These are phyloP conservation scores for Camptophora hylomeconis DNA, from an alignment of 2,329 filamentous ascomycete species.

Conservation along the genomic window DNA sequence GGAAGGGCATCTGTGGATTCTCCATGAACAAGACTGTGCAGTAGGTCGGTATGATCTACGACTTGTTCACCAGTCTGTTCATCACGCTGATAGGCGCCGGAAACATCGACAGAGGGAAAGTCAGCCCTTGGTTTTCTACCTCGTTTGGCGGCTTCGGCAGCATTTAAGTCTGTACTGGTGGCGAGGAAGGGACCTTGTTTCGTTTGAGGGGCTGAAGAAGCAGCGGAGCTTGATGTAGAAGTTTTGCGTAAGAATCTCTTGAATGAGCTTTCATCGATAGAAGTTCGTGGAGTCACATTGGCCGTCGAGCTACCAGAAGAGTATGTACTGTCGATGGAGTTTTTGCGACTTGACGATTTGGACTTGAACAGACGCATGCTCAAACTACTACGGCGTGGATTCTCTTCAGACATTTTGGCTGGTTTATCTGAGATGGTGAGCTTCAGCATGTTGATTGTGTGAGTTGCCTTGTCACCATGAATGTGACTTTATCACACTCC, in stretches of 20 bases:
- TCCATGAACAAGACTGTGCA: slow-evolving; percentile 15
- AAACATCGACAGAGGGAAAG: neutral
- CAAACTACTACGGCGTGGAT: no score
- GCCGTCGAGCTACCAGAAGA: no score
- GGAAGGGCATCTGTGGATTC: slow-evolving; percentile 9
- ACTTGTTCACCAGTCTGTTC: slow-evolving; percentile 16
- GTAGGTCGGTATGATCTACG: slow-evolving; percentile 17
- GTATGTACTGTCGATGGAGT: no score
- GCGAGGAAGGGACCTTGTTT: no score
- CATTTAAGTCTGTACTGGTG: neutral
- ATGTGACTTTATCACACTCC: no score
- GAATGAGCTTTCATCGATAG: slow-evolving; percentile 1
- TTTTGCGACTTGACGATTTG: no score
- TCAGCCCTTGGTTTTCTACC: slow-evolving; percentile 1
- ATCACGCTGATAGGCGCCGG: slow-evolving; percentile 10
- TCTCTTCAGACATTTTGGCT: no score
- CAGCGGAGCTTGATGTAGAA: neutral
- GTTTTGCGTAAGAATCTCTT: slow-evolving; percentile 2
- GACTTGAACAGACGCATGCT: no score
- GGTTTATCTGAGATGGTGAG: no score
- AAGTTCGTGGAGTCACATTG: slow-evolving; percentile 3
- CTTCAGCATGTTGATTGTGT: no score
- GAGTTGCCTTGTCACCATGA: no score
- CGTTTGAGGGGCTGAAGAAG: neutral
- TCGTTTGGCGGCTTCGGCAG: slow-evolving; percentile 1